Conservation (phyloP, 192 early-diverging fungal species). For the Entophlyctis luteolus region DNA sequence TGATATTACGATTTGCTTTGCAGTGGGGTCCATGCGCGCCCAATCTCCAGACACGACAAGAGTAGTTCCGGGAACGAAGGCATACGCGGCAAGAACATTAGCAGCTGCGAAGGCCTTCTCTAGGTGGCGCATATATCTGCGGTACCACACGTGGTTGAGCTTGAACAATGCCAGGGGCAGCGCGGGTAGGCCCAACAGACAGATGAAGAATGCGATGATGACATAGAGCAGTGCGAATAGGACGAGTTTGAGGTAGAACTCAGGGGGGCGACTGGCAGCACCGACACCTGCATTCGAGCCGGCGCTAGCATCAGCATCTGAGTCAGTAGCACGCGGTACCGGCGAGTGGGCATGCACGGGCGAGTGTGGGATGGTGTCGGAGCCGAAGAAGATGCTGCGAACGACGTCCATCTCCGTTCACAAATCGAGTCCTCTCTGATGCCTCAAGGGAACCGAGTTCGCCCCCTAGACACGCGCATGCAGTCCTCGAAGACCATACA, state of each 20-base stretch:
- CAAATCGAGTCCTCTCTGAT: too few species aligned
- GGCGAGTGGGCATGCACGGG: too few species aligned
- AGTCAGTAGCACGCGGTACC: not conserved
- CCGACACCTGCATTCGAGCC: not conserved
- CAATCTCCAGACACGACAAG: slow-evolving; percentile 45
- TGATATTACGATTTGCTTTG: slow-evolving; percentile 39
- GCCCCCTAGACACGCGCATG: slow-evolving; percentile 69
- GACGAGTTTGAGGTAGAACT: slow-evolving; percentile 16
- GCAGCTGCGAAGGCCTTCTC: slow-evolving; percentile 35
- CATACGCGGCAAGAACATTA: slow-evolving; percentile 29
- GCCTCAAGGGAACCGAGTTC: not conserved
- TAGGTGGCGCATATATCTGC: slow-evolving; percentile 34
- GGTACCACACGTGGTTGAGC: slow-evolving; percentile 20
- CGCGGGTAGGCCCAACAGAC: slow-evolving; percentile 22
- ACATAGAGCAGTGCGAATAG: slow-evolving; percentile 33
- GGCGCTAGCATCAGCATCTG: too few species aligned
- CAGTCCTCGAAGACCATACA: slow-evolving; percentile 52
- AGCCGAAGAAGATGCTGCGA: slow-evolving; percentile 2
- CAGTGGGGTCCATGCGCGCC: slow-evolving; percentile 16
- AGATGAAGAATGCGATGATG: slow-evolving; percentile 17
- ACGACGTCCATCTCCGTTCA: slow-evolving; percentile 15
- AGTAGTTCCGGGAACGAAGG: slow-evolving; percentile 35
- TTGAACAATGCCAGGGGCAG: slow-evolving; percentile 29
- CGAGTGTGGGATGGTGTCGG: not conserved
- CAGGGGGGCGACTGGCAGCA: not conserved